phyloP scores from a whole-genome alignment of 306 rosid genomes.

The Citrullus mucosospermus region DNA sequence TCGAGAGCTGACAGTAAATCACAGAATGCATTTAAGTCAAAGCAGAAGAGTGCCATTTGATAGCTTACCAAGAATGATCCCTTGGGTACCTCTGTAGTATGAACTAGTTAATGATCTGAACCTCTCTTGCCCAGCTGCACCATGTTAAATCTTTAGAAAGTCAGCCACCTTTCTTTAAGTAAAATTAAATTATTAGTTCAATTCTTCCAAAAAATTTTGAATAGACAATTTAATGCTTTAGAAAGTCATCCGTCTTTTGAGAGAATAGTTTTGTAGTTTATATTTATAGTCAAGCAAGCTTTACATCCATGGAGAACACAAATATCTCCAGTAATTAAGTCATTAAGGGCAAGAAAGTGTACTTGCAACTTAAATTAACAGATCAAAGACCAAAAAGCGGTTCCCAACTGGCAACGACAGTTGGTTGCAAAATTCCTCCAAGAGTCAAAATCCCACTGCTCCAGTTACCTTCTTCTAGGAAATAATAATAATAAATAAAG shows the following conservation, averaged over 20 bases:
- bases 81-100: constrained; percentile 89
- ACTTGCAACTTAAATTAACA: not conserved
- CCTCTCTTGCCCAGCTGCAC: constrained; percentile 96
- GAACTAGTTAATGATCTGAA: constrained; percentile 86
- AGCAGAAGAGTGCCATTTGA: not conserved
- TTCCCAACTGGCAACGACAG: not conserved
- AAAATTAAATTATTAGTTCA: not conserved
- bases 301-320: not conserved
- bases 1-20: not conserved
- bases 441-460: no score
- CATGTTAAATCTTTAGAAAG: constrained; percentile 6
- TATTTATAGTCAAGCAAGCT: not conserved
- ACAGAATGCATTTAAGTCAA: not conserved
- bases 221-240: not conserved
- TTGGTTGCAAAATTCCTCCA: not conserved
- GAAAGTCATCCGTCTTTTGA: not conserved
- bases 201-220: not conserved
- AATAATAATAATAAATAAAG: no score
- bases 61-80: constrained; percentile 79
- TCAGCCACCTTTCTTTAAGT: not conserved
- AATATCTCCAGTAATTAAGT: not conserved
- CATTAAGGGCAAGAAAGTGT: not conserved
- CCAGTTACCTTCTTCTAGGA: no score
- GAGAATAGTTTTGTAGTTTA: not conserved
- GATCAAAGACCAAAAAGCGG: not conserved